Evolutionary conservation across 331 rosid species (phyloP), one percentile per base, ranked within the genome.

Genomic region (Cydonia oblonga): DNA sequence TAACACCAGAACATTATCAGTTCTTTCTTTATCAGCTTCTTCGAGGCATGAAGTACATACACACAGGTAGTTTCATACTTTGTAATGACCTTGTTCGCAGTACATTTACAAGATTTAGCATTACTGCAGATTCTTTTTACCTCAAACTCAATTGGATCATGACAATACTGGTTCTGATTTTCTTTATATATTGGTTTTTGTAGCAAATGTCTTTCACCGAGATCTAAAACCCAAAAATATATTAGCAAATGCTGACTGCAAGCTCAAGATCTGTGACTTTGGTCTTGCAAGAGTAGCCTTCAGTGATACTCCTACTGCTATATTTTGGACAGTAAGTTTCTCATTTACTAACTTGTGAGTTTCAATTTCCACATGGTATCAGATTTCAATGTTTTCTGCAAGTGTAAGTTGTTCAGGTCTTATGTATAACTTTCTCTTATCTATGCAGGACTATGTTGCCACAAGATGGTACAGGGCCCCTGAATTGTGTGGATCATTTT

Each of bases 381-480:
- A 25, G 24, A 42, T 30, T 20, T 29, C 46, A 20, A 40, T 19
- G 16, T 16, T 35, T n/a, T 49, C 46, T 60, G 35, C 56, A 28
- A 28, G 11, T 64, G 53, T 12, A 26, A 42, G 20, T 64, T 11
- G 12, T 54, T 42, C 13, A 16, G 24, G 11, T 69, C 12, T 51
- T 7, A 14, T 53, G 6, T 38, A 42, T 72, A 61, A 56, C 58
- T 76, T 58, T 40, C 71, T 74, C 74, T 80, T 78, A 66, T 58
- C 33, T 53, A 71, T 70, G 53, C 85, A 95, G 99, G 99, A 95
- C 77, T 95, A 95, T 76, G 99, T 91, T 59, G 97, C 99, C 61
- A 95, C 99, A 38, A 88, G 99, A 82, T 95, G 99, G 99, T 95
- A 95, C 74, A 88, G 99, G 83, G 99, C 99, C 72, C 99, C 99